These are phyloP conservation scores for Ramaria sp. DNA, from an alignment of 768 basidiomycete species.

Conservation along the genomic window DNA sequence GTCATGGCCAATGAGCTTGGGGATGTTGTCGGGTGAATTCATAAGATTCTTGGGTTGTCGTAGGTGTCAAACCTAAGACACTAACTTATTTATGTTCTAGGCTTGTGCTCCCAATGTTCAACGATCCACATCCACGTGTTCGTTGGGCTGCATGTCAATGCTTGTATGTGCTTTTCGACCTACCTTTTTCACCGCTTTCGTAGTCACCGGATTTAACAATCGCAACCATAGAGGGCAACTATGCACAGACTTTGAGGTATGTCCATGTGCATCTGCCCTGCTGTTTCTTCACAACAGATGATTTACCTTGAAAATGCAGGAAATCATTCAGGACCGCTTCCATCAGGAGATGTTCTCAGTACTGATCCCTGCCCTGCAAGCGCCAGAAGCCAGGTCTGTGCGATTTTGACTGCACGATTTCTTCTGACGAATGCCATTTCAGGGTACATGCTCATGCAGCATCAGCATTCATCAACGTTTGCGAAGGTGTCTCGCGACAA, in stretches of 20 bases:
- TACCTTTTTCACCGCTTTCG: neutral
- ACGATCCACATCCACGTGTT: constrained; percentile 66
- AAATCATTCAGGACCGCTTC: constrained; percentile 63
- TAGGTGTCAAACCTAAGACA: neutral
- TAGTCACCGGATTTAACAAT: neutral
- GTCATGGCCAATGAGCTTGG: constrained; percentile 75
- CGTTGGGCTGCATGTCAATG: constrained; percentile 79
- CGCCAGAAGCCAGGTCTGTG: constrained; percentile 57
- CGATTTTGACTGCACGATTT: neutral
- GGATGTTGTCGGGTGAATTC: constrained; percentile 66
- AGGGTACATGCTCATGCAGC: constrained; percentile 85
- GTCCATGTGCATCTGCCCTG: constrained; percentile 9
- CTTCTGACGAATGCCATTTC: constrained; percentile 3
- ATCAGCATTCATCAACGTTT: constrained; percentile 84
- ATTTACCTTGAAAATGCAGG: constrained; percentile 27
- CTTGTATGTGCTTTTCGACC: constrained; percentile 36
- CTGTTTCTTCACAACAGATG: neutral
- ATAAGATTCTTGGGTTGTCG: neutral
- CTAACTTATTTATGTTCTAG: constrained; percentile 25
- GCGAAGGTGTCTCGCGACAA: constrained; percentile 70
- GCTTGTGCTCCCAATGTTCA: constrained; percentile 67
- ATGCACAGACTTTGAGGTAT: constrained; percentile 79
- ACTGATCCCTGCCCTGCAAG: constrained; percentile 63
- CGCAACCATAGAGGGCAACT: constrained; percentile 58
- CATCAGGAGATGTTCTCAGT: constrained; percentile 59